A percentile compares a stretch with the other conserved stretches of the same genome.
phyloP scores from a whole-genome alignment of 2,329 filamentous ascomycete species.

The Monosporascus sp. region DNA sequence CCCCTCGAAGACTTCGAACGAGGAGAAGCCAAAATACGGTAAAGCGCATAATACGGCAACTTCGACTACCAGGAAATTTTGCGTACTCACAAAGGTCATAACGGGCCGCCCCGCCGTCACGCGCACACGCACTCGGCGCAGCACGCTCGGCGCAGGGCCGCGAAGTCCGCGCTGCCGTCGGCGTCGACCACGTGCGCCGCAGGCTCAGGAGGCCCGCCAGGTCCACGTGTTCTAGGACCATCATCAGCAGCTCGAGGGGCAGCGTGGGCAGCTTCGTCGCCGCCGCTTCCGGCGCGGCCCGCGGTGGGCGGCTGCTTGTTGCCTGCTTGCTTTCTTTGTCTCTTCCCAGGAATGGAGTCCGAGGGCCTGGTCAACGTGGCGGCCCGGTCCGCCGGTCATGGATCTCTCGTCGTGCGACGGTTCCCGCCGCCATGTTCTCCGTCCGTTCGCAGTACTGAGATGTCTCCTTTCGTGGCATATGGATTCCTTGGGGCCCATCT shows the following conservation, averaged over 20 bases:
- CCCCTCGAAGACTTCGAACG: not conserved
- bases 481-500: too few species aligned
- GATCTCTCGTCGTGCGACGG: too few species aligned
- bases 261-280: conserved; percentile 11
- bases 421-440: too few species aligned
- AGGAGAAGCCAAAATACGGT: not conserved
- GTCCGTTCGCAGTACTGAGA: too few species aligned
- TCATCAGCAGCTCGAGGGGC: conserved; percentile 23
- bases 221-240: conserved; percentile 21
- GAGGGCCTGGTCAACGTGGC: too few species aligned
- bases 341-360: too few species aligned
- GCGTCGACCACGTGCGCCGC: conserved; percentile 16
- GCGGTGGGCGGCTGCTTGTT: too few species aligned
- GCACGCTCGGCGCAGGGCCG: conserved; percentile 12
- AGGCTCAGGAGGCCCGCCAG: conserved; percentile 18
- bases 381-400: too few species aligned
- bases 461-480: too few species aligned
- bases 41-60: too few species aligned
- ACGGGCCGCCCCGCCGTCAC: not conserved
- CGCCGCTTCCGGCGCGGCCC: too few species aligned
- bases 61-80: not conserved
- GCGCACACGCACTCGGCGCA: conserved; percentile 22
- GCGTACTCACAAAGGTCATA: not conserved
- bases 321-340: too few species aligned
- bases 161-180: conserved; percentile 10